phyloP scores from a whole-genome alignment of 176 grass and related monocot species.

The Eremochloa ophiuroides region DNA sequence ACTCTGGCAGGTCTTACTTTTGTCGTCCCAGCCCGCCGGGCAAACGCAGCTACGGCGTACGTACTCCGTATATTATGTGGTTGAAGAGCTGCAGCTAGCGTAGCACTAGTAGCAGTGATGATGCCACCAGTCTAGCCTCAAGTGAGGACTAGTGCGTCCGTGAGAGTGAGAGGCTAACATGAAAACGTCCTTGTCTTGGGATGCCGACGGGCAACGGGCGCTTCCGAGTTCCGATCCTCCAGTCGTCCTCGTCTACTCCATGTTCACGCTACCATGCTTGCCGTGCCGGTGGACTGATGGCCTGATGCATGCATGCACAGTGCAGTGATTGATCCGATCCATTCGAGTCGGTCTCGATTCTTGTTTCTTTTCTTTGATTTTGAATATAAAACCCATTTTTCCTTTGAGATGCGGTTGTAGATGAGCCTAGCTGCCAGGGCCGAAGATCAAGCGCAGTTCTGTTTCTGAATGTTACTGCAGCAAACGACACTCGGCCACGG shows the following conservation, averaged over 20 bases:
- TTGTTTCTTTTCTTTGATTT: neutral
- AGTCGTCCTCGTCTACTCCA: neutral
- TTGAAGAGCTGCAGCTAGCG: neutral
- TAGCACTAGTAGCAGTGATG: neutral
- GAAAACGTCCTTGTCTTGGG: conserved; percentile 8
- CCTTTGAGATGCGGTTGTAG: neutral
- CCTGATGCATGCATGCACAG: neutral
- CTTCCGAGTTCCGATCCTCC: neutral
- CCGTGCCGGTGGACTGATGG: neutral
- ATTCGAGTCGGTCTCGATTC: neutral
- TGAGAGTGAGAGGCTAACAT: too few species aligned
- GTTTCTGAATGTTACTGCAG: neutral
- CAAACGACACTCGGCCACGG: neutral
- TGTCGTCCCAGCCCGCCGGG: neutral
- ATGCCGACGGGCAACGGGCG: conserved; percentile 7
- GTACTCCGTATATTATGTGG: too few species aligned
- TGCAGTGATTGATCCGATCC: neutral
- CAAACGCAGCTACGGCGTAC: neutral
- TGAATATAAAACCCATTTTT: neutral
- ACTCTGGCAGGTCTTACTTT: neutral
- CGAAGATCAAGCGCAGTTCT: neutral
- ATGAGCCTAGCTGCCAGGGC: neutral
- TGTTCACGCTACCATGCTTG: conserved; percentile 1
- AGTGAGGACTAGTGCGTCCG: neutral
- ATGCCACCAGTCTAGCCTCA: neutral